Evolutionary conservation across 164 flowering plant genomes (phyloP).

Genomic region (Cinnamomum micranthum): DNA sequence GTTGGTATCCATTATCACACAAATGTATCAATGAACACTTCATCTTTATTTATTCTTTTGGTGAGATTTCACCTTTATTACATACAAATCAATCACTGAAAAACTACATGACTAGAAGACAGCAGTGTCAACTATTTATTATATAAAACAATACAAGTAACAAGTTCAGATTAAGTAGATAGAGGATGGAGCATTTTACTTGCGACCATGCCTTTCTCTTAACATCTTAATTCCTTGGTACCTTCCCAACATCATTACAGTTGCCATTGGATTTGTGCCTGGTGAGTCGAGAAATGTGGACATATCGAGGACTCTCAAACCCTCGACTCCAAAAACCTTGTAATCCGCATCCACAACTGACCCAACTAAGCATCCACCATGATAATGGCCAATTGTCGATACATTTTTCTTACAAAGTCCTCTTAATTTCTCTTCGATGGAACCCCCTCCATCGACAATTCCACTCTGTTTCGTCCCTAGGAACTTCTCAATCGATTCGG

Average conservation of each 20-base stretch:
- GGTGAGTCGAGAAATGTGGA: slow-evolving; percentile 41
- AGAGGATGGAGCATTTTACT: too few species aligned
- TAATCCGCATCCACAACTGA: slow-evolving; percentile 36
- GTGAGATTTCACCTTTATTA: too few species aligned
- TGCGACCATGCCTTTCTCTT: not conserved
- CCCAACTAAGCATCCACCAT: slow-evolving; percentile 42
- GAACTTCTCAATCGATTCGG: slow-evolving; percentile 22
- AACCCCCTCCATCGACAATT: not conserved
- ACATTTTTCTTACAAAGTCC: slow-evolving; percentile 31
- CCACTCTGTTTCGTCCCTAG: slow-evolving; percentile 10
- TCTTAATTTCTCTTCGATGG: slow-evolving; percentile 17
- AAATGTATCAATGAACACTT: too few species aligned
- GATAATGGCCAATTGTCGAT: slow-evolving; percentile 32
- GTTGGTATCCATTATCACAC: too few species aligned
- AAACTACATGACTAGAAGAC: too few species aligned
- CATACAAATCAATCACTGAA: too few species aligned
- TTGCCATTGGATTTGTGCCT: slow-evolving; percentile 44
- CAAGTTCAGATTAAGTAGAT: too few species aligned
- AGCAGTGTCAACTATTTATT: too few species aligned
- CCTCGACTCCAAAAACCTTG: slow-evolving; percentile 31
- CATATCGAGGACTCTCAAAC: slow-evolving; percentile 43
- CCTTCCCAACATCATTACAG: slow-evolving; percentile 38
- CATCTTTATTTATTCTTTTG: too few species aligned
- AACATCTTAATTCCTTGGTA: slow-evolving; percentile 21
- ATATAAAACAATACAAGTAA: too few species aligned